Base-by-base conservation (phyloP, 2,329 filamentous ascomycete genomes). In the Fusarium camptoceras region DNA sequence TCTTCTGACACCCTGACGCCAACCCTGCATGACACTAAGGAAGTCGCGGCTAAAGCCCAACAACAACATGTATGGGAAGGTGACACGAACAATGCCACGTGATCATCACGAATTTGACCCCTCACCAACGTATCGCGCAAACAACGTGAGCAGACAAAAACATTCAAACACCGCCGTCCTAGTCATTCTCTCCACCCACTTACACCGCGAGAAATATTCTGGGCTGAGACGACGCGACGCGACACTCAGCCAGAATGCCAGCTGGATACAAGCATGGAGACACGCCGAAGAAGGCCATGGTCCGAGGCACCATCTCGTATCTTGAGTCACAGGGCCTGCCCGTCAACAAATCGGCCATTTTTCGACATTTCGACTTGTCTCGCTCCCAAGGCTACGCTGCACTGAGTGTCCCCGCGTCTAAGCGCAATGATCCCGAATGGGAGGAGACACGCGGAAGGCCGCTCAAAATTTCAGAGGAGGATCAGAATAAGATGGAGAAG, bases 321-420 rank as follows among this genome's bases (percentile, higher is more conserved):
- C 78, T 81, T 18, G 79, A 81, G 67, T 77, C 78, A 4, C 76
- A 81, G 34, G 78, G 78, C 58, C 72, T 81, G 20, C 78, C 78
- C 4, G 78, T 81, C 55, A 81, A 81, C 75, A 81, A 81, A 71
- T 77, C 77, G 31, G 78, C 79, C 72, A 80, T 81, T 63, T 81
- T 81, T 64, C 75, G 78, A 31, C 79, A 81, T 66, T 81, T 81
- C 72, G 77, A 77, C 22, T 74, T 81, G 16, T 79, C 79, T 30
- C 78, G 79, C 1, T 80, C 79, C 4, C 79, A 81, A 59, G 79
- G 79, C 37, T 81, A 81, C 56, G 76, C 78, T 31, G 79, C 79
- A 3, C 68, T 81, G n/a, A 80, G 68, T 64, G 68, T 75, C 22
- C 75, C 77, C 12, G 71, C 77, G 10, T 76, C 77, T 37, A 76